A percentile compares a stretch with the other conserved stretches of the same genome.
Evolutionary conservation across 129 eudicot genomes (phyloP).

Genomic region (Dittrichia graveolens): DNA sequence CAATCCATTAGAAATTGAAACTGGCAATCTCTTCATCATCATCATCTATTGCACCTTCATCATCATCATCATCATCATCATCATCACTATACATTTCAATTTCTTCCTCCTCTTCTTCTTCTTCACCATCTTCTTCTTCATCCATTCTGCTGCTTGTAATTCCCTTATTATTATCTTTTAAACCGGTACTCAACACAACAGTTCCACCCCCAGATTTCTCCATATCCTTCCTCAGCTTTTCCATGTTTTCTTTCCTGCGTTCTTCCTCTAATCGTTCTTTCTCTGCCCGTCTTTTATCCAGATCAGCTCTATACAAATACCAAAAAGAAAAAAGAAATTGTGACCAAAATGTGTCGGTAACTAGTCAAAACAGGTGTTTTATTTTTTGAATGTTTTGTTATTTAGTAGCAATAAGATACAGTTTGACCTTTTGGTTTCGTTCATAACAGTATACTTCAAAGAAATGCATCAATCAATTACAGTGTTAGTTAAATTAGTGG

Average conservation of each 20-base stretch:
- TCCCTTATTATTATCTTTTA: conserved; percentile 51
- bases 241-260: conserved; percentile 83
- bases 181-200: conserved; percentile 80
- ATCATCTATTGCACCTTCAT: conserved; percentile 50
- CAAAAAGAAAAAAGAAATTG: background rate
- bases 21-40: conserved; percentile 63
- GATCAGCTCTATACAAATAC: conserved; percentile 57
- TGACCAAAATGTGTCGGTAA: background rate
- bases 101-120: conserved; percentile 49
- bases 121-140: conserved; percentile 57
- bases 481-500: background rate
- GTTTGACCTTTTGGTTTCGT: too few relatives aligned
- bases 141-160: conserved; percentile 44
- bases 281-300: conserved; percentile 80
- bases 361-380: too few relatives aligned
- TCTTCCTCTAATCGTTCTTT: conserved; percentile 78
- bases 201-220: conserved; percentile 79
- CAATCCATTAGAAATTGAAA: conserved; percentile 39
- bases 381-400: too few relatives aligned
- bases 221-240: conserved; percentile 90
- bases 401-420: too few relatives aligned
- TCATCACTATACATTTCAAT: conserved; percentile 48
- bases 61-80: conserved; percentile 42
- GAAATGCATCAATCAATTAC: too few relatives aligned
- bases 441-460: too few relatives aligned